A percentile compares a stretch with the other conserved stretches of the same genome.
These are phyloP conservation scores for Herpetomonas tarakana DNA, from an alignment of 208 protist genomes.

Conservation along the genomic window DNA sequence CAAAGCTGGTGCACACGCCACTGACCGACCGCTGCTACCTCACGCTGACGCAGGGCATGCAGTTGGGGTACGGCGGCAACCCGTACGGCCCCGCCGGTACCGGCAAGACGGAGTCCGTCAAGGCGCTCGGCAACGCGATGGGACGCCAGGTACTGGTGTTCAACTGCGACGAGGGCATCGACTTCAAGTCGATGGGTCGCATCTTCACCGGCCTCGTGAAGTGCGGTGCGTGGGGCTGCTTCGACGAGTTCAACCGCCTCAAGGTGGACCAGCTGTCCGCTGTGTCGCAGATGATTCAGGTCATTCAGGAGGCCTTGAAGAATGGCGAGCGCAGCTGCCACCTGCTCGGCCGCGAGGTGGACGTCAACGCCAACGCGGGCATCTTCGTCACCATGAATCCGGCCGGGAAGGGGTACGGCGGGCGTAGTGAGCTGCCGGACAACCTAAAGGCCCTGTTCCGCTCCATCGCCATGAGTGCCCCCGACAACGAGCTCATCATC, in stretches of 20 bases:
- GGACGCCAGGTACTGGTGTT: slow-evolving; percentile 98
- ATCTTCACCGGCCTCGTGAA: slow-evolving; percentile 99
- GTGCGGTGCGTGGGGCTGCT: slow-evolving; percentile 99
- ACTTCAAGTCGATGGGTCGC: slow-evolving; percentile 98
- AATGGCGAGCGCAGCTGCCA: slow-evolving; percentile 77
- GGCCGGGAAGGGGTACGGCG: slow-evolving; percentile 98
- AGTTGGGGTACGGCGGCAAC: slow-evolving; percentile 98
- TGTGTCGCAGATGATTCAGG: slow-evolving; percentile 99
- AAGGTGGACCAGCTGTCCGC: slow-evolving; percentile 98
- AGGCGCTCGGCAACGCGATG: slow-evolving; percentile 97
- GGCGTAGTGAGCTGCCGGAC: slow-evolving; percentile 97
- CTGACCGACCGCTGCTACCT: slow-evolving; percentile 98
- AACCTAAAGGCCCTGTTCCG: slow-evolving; percentile 99
- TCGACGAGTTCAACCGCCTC: slow-evolving; percentile 99
- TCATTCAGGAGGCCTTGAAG: slow-evolving; percentile 97
- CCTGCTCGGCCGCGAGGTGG: slow-evolving; percentile 89
- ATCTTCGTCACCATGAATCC: slow-evolving; percentile 99
- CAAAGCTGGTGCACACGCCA: slow-evolving; percentile 98
- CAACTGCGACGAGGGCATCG: slow-evolving; percentile 99
- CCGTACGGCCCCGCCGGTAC: slow-evolving; percentile 98
- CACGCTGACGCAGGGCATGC: slow-evolving; percentile 97
- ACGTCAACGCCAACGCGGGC: slow-evolving; percentile 95
- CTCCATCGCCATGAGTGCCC: slow-evolving; percentile 98
- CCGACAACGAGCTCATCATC: slow-evolving; percentile 97
- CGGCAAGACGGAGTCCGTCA: slow-evolving; percentile 99